Percentiles rank a stretch among this genome's conserved stretches.
phyloP scores from a whole-genome alignment of 352 stramenopile species.

The Blastocystis sp. region DNA sequence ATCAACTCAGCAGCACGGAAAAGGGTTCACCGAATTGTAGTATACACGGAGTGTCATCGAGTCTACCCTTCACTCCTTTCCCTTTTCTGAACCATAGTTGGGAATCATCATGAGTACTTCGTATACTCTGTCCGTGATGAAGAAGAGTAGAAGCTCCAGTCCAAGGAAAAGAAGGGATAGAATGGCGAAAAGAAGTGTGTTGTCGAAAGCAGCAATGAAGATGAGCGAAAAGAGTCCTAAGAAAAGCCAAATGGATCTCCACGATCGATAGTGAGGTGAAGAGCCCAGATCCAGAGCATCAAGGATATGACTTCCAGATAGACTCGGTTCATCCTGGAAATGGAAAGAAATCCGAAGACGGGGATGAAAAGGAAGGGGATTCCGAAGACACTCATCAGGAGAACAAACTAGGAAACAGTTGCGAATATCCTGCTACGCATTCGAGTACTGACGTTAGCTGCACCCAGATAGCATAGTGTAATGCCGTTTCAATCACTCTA shows the following conservation, averaged over 20 bases:
- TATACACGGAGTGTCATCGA: background rate
- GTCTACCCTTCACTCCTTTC: background rate
- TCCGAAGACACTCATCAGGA: background rate
- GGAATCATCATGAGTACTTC: slow-evolving; percentile 8
- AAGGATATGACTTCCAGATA: slow-evolving; percentile 35
- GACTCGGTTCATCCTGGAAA: background rate
- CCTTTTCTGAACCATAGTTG: background rate
- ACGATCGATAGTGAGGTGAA: slow-evolving; percentile 27
- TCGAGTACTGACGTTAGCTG: background rate
- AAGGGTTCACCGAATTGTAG: background rate
- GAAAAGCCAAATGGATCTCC: slow-evolving; percentile 42
- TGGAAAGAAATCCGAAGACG: slow-evolving; percentile 10
- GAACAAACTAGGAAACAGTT: background rate
- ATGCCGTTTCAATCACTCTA: background rate
- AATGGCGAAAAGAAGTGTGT: background rate
- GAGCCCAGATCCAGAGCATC: background rate
- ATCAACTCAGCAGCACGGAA: too few relatives aligned
- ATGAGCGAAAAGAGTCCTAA: slow-evolving; percentile 17
- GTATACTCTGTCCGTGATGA: slow-evolving; percentile 22
- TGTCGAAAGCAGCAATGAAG: slow-evolving; percentile 43
- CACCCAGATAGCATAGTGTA: background rate
- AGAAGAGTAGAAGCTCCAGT: background rate
- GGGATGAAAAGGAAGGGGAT: slow-evolving; percentile 28
- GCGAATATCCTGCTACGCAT: background rate
- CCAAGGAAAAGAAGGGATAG: slow-evolving; percentile 16